phyloP scores from a whole-genome alignment of 257 asterid species.

The Solanum chilense region DNA sequence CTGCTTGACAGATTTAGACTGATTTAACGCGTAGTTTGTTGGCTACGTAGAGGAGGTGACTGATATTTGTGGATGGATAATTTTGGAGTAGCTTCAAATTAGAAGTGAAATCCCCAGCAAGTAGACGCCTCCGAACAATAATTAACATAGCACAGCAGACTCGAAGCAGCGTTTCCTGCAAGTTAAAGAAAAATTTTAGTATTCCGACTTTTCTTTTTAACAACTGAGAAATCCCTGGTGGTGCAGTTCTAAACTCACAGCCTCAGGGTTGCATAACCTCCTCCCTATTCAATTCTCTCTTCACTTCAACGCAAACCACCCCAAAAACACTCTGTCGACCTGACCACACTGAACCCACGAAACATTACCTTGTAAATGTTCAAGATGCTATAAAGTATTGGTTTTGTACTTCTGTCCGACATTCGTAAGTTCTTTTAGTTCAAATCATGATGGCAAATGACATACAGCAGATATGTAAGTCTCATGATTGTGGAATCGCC shows the following conservation, averaged over 20 bases:
- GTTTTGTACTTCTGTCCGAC: not conserved
- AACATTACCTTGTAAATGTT: not conserved
- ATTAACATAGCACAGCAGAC: conserved; percentile 91
- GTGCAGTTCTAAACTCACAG: too few species aligned
- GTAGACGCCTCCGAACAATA: conserved; percentile 72
- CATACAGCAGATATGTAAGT: not conserved
- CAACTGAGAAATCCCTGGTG: too few species aligned
- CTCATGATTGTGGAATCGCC: not conserved
- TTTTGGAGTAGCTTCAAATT: conserved; percentile 83
- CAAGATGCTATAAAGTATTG: not conserved
- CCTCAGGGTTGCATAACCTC: too few species aligned
- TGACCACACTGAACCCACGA: not conserved
- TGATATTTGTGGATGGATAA: conserved; percentile 77
- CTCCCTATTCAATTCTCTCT: too few species aligned
- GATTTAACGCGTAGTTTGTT: conserved; percentile 47
- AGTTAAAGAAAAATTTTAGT: not conserved
- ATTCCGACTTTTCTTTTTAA: not conserved
- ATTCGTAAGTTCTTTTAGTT: not conserved
- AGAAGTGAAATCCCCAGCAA: conserved; percentile 91
- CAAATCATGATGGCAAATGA: not conserved
- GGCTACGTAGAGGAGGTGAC: conserved; percentile 91
- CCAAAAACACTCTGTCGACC: too few species aligned
- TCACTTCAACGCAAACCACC: too few species aligned
- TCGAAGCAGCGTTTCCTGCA: conserved; percentile 83
- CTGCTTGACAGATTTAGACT: conserved; percentile 3